A percentile compares a stretch with the other conserved stretches of the same genome.
Evolutionary conservation across 139 green algal species (phyloP).

Genomic region (Trebouxia sp.): DNA sequence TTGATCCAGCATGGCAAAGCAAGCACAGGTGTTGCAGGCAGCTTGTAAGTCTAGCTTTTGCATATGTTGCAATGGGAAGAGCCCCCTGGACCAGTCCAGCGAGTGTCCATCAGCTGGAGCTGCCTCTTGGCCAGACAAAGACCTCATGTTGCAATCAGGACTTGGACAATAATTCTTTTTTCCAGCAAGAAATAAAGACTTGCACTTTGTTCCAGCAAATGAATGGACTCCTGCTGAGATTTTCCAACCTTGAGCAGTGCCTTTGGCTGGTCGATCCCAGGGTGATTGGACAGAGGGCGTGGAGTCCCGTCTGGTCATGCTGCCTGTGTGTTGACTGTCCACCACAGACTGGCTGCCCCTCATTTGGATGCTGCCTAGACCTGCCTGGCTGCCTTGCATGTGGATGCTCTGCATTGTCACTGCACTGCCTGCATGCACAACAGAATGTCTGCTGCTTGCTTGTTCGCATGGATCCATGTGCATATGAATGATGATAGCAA

Average conservation of each 20-base stretch:
- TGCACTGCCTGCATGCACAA: background rate
- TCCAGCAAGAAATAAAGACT: background rate
- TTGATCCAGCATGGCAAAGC: no score
- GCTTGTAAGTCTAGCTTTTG: no score
- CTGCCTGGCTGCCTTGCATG: background rate
- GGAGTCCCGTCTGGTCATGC: background rate
- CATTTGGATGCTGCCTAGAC: background rate
- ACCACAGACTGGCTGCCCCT: constrained; percentile 4
- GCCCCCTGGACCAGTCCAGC: no score
- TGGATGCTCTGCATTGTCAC: background rate
- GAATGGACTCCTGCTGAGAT: background rate
- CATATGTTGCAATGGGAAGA: no score
- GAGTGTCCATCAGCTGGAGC: no score
- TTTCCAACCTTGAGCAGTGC: background rate
- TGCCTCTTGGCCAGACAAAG: no score
- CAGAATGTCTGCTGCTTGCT: background rate
- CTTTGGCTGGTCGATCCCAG: background rate
- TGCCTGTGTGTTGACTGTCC: background rate
- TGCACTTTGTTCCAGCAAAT: no score
- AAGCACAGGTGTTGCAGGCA: no score
- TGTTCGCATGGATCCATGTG: background rate
- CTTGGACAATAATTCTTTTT: background rate
- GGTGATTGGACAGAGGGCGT: background rate
- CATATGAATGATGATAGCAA: no score
- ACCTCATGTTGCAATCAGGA: no score